Conservation (phyloP, 1,284 basidiomycete species). For the Laetiporus sulphureus region DNA sequence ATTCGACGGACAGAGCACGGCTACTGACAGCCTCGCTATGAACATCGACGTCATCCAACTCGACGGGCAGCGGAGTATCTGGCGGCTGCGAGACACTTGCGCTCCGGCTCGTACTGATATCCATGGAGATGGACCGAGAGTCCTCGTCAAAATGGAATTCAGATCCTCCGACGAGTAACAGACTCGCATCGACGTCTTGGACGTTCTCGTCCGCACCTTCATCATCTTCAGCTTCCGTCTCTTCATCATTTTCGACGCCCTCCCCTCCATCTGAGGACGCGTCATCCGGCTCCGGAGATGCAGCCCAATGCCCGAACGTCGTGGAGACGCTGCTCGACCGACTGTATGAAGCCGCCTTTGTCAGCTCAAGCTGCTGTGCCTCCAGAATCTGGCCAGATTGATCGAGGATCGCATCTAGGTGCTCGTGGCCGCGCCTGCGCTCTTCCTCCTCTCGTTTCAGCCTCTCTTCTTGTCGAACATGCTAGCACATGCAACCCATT, state of each 20-base stretch:
- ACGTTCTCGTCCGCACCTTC: conserved; percentile 12
- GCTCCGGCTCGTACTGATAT: too few relatives aligned
- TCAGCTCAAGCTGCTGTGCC: conserved; percentile 72
- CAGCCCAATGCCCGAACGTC: conserved; percentile 28
- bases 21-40: too few relatives aligned
- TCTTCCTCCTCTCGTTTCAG: conserved; percentile 55
- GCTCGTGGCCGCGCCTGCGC: conserved; percentile 68
- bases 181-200: conserved; percentile 12
- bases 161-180: too few relatives aligned
- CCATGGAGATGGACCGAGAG: too few relatives aligned
- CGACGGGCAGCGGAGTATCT: too few relatives aligned
- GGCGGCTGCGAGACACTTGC: too few relatives aligned
- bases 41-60: too few relatives aligned
- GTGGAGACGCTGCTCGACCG: conserved; percentile 47
- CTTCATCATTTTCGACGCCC: conserved; percentile 14
- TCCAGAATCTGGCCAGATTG: conserved; percentile 86
- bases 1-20: too few relatives aligned
- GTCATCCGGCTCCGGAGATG: conserved; percentile 20
- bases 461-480: conserved; percentile 68
- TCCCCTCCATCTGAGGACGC: conserved; percentile 29
- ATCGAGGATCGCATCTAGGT: conserved; percentile 86
- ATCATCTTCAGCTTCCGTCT: conserved; percentile 18
- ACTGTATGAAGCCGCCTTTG: conserved; percentile 41
- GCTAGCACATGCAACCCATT: conserved; percentile 32
- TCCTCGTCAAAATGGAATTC: too few relatives aligned